A percentile compares a stretch with the other conserved stretches of the same genome.
Conservation (phyloP, 2,329 filamentous ascomycete genomes). For the Paecilomyces variotii region DNA sequence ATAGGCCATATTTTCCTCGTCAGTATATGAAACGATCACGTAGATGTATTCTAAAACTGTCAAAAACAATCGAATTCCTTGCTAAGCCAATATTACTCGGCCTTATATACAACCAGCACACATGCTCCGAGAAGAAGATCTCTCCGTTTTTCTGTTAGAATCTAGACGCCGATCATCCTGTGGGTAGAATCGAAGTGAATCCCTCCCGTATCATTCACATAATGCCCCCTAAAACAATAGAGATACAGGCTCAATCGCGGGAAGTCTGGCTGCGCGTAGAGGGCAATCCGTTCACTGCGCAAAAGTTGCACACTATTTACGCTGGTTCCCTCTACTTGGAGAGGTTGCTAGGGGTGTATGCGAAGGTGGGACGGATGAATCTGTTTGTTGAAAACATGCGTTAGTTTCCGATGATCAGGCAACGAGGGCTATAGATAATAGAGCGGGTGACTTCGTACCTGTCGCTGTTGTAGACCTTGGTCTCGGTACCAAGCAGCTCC, state of each 20-base stretch:
- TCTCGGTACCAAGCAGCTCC: slow-evolving; percentile 76
- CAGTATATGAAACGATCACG: not conserved
- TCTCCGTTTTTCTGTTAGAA: not conserved
- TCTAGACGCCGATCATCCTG: not conserved
- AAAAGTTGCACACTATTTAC: not conserved
- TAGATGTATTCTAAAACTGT: not conserved
- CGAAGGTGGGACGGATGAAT: slow-evolving; percentile 74
- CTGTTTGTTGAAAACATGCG: slow-evolving; percentile 33
- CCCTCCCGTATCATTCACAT: not conserved
- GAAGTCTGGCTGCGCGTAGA: not conserved
- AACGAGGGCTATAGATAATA: slow-evolving; percentile 2
- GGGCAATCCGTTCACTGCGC: not conserved
- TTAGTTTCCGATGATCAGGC: slow-evolving; percentile 1
- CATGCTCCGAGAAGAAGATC: not conserved
- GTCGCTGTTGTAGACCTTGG: slow-evolving; percentile 80
- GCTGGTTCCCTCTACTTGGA: slow-evolving; percentile 44
- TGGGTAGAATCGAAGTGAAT: not conserved
- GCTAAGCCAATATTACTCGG: not conserved
- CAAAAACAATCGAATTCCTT: not conserved
- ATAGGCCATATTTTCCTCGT: not conserved
- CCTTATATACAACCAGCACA: not conserved
- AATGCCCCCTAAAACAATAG: not conserved
- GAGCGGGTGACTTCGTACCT: slow-evolving; percentile 50
- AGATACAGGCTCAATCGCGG: not conserved
- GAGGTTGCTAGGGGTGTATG: slow-evolving; percentile 57